phyloP scores from a whole-genome alignment of 345 rosid species.

The Populus euphratica region DNA sequence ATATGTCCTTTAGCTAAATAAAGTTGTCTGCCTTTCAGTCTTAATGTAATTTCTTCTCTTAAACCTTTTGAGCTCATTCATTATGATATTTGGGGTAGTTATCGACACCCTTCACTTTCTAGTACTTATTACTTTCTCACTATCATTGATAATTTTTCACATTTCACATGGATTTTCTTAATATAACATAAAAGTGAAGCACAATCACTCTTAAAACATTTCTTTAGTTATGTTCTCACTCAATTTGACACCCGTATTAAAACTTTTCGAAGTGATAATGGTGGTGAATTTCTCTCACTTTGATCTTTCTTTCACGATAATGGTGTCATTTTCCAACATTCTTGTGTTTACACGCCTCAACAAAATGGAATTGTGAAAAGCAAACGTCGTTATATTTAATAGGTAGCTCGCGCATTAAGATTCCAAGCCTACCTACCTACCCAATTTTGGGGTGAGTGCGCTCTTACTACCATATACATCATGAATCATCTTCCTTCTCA shows the following conservation, averaged over 20 bases:
- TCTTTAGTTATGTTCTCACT: neutral
- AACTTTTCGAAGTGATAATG: neutral
- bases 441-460: neutral
- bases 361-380: neutral
- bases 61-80: neutral
- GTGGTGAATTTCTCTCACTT: neutral
- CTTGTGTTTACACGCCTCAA: neutral
- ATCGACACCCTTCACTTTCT: neutral
- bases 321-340: neutral
- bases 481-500: too few species aligned
- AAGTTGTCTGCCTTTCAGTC: too few species aligned
- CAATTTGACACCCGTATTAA: too few species aligned
- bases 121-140: neutral
- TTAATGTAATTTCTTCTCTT: too few species aligned
- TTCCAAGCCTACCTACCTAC: neutral
- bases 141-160: neutral
- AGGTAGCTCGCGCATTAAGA: neutral
- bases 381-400: neutral
- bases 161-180: neutral
- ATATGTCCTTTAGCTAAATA: too few species aligned
- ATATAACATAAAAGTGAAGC: neutral
- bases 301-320: neutral
- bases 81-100: neutral
- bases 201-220: neutral
- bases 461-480: neutral